Percentiles rank a stretch among this genome's conserved stretches.
Evolutionary conservation across 2,329 filamentous ascomycete species (phyloP).

Genomic region (Verticillium dahliae): DNA sequence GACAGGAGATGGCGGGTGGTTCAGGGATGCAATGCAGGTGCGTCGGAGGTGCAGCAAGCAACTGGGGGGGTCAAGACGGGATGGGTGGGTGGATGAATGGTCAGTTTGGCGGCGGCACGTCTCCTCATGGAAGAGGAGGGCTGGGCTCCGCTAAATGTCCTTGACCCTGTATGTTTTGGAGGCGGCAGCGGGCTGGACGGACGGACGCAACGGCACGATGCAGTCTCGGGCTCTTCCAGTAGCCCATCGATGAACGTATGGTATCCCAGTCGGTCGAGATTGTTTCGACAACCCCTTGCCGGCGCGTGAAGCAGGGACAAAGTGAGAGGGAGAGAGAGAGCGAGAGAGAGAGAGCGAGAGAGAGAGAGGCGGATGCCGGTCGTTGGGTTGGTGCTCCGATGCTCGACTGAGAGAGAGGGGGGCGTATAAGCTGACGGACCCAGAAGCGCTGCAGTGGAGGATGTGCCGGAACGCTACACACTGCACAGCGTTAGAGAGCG

Average conservation of each 20-base stretch:
- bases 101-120: not conserved
- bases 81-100: conserved; percentile 5
- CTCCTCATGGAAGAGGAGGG: not conserved
- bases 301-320: too few species aligned
- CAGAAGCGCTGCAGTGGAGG: not conserved
- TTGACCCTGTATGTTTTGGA: not conserved
- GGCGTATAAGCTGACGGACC: not conserved
- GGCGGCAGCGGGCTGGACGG: not conserved
- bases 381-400: not conserved
- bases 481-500: not conserved
- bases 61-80: conserved; percentile 14
- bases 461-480: not conserved
- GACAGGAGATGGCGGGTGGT: conserved; percentile 21
- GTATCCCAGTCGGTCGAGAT: not conserved
- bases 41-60: conserved; percentile 10
- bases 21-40: conserved; percentile 23
- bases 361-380: not conserved
- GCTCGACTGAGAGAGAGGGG: too few species aligned
- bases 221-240: not conserved
- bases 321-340: too few species aligned
- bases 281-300: too few species aligned
- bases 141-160: not conserved
- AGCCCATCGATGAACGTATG: not conserved
- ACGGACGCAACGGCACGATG: not conserved
- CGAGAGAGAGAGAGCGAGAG: not conserved